Conservation (phyloP, 139 green algal species). For the Axilococcus clingmanii region DNA sequence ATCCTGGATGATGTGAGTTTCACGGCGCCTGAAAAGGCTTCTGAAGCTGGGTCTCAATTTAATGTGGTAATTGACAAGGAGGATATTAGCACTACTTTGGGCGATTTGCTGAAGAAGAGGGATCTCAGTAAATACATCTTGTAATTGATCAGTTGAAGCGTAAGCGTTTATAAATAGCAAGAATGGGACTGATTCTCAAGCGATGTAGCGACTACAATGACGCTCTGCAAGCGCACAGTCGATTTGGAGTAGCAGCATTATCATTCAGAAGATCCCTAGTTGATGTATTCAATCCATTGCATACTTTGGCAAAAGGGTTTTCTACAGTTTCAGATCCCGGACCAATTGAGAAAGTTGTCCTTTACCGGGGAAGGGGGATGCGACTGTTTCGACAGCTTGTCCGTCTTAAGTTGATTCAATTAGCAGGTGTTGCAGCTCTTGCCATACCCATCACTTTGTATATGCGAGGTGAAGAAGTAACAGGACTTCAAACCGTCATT, state of each 20-base stretch:
- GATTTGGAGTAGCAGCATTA: too few relatives aligned
- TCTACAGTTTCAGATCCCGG: too few relatives aligned
- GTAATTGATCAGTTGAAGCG: too few relatives aligned
- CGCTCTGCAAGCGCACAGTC: too few relatives aligned
- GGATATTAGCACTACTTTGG: conserved; percentile 42
- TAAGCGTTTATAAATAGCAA: too few relatives aligned
- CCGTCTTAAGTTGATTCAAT: conserved; percentile 61
- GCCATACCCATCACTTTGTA: conserved; percentile 20
- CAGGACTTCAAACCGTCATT: conserved; percentile 20
- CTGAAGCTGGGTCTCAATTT: conserved; percentile 3
- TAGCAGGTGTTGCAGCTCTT: conserved; percentile 38
- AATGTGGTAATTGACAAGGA: conserved; percentile 47
- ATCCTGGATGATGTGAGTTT: conserved; percentile 91
- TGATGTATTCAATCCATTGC: too few relatives aligned
- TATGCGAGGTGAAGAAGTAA: conserved; percentile 8
- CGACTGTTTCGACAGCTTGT: conserved; percentile 55
- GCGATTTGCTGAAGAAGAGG: conserved; percentile 56
- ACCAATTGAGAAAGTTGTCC: conserved; percentile 38
- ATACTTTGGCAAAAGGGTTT: too few relatives aligned
- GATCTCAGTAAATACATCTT: conserved; percentile 70
- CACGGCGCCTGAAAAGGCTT: conserved; percentile 69
- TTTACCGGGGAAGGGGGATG: conserved; percentile 57
- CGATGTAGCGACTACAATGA: too few relatives aligned
- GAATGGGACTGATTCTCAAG: too few relatives aligned
- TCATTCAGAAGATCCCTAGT: too few relatives aligned